Evolutionary conservation across 2,329 filamentous ascomycete genomes (phyloP), one percentile per base, ranked within the genome.

Genomic region (Pseudocercospora vitis): DNA sequence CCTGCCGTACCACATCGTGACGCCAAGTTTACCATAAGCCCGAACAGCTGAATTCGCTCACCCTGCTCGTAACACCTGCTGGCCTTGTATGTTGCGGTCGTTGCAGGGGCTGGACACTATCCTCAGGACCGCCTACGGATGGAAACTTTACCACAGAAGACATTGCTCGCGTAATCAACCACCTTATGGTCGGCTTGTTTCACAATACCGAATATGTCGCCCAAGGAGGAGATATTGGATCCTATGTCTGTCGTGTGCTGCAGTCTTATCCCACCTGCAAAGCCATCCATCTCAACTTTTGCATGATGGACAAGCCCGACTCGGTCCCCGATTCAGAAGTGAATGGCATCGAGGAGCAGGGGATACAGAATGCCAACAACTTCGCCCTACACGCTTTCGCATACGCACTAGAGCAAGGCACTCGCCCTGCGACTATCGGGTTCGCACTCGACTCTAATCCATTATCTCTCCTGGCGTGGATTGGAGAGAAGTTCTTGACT

Each of bases 161-260:
- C 49, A 71, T 65, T 12, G 71, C 76, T 0, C 67, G 71, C 1
- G 62, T 77, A 12, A 68, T 82, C 47, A 71, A 82, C 63, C 68
- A 73, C 11, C 59, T 82, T 3, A 78, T 83, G 71, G 52, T 76
- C 1, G 69, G 69, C 0, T 71, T 83, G 5, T 80, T 80, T 0
- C 79, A 82, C 44, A 35, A 44, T 5, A 53, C 56, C 0, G 76
- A 75, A 4, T 83, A 83, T 58, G 61, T 81, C 4, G 74, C 71
- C 0, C 79, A 82, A 61, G 81, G 81, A 2, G 81, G 81, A 2
- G 81, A 84, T 55, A 68, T 83, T 1, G 77, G 79, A 3, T 71
- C 70, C 21, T 59, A 67, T n/a, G 48, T 81, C 9, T 65, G 71
- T 0, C 65, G 76, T 3, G 50, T 69, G 0, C 65, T 81, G 35